These are phyloP conservation scores for Tuber aestivum DNA, from an alignment of 495 filamentous ascomycete species.

Conservation along the genomic window DNA sequence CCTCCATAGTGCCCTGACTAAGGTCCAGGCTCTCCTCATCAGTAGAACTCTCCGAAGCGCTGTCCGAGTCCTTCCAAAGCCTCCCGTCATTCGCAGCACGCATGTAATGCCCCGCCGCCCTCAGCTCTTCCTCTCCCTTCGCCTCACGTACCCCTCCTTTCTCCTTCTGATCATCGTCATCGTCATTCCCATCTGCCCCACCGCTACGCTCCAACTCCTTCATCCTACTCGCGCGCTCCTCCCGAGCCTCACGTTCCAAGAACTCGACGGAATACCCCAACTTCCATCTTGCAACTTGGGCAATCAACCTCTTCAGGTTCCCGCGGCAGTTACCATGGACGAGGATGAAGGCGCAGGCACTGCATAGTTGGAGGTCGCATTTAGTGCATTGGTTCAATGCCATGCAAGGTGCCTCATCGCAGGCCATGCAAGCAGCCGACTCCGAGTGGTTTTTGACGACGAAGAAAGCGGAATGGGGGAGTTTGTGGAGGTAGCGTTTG, in stretches of 20 bases:
- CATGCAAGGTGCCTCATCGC: slow-evolving; percentile 11
- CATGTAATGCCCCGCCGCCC: neutral
- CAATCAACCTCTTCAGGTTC: slow-evolving; percentile 21
- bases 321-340: slow-evolving; percentile 23
- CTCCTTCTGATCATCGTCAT: neutral
- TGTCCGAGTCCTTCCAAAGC: slow-evolving; percentile 3
- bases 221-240: slow-evolving; percentile 6
- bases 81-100: neutral
- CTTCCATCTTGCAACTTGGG: slow-evolving; percentile 31
- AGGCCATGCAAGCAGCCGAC: slow-evolving; percentile 21
- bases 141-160: neutral
- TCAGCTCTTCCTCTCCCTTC: no score
- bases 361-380: slow-evolving; percentile 26
- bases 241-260: slow-evolving; percentile 22
- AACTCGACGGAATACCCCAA: slow-evolving; percentile 26
- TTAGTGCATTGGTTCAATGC: slow-evolving; percentile 15
- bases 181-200: neutral
- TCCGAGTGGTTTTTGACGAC: neutral
- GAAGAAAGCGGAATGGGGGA: slow-evolving; percentile 21
- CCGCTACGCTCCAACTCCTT: neutral
- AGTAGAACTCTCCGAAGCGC: neutral
- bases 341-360: slow-evolving; percentile 26
- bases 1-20: neutral
- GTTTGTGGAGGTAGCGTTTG: slow-evolving; percentile 26
- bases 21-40: neutral